Percentiles rank a stretch among this genome's conserved stretches.
Evolutionary conservation across 2,329 filamentous ascomycete genomes (phyloP).

Genomic region (Fusarium verticillioides): DNA sequence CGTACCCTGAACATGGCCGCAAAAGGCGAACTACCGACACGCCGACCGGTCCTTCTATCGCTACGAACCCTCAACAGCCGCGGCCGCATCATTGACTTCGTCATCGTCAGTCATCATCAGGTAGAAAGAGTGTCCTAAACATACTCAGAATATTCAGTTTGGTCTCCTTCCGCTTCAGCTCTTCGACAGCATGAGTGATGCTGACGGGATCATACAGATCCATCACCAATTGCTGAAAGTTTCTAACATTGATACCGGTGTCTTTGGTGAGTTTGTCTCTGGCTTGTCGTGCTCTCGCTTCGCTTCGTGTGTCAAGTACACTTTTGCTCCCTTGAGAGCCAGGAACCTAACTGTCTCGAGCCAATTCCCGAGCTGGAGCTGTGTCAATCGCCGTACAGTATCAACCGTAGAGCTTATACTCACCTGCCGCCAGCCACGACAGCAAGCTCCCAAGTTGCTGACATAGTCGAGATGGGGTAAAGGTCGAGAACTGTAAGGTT

Average conservation of each 20-base stretch:
- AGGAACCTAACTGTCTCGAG: background rate
- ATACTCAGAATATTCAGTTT: background rate
- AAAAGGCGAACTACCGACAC: background rate
- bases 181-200: rapidly evolving
- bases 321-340: background rate
- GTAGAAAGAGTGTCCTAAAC: rapidly evolving
- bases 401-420: background rate
- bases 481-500: rapidly evolving
- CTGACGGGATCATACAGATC: background rate
- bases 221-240: rapidly evolving
- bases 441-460: rapidly evolving
- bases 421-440: background rate
- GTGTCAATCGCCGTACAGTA: rapidly evolving
- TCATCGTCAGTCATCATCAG: rapidly evolving
- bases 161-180: rapidly evolving
- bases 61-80: background rate
- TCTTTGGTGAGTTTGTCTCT: rapidly evolving
- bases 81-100: background rate
- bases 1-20: background rate
- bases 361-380: background rate
- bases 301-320: background rate
- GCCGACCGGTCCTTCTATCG: background rate
- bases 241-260: rapidly evolving
- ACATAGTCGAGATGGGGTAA: background rate
- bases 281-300: background rate